phyloP scores from a whole-genome alignment of 2,329 filamentous ascomycete genomes.

The Parafenestella ontariensis region DNA sequence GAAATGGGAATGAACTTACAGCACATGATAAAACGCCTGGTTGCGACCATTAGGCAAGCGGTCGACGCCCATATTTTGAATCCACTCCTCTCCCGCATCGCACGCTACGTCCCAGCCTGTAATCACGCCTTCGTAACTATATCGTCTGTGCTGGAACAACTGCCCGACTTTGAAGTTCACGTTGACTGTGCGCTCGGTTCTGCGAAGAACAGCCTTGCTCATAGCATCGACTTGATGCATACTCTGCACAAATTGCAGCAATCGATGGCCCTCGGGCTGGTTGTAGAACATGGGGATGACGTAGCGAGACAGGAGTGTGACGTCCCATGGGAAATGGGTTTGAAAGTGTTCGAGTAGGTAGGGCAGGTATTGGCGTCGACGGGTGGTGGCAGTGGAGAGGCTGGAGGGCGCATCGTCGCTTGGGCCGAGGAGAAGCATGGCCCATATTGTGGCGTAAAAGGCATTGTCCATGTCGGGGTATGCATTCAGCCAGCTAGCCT shows the following conservation, averaged over 20 bases:
- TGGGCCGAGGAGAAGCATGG: constrained; percentile 55
- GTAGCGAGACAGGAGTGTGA: constrained; percentile 72
- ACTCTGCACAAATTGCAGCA: constrained; percentile 62
- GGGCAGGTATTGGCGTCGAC: constrained; percentile 65
- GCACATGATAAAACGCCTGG: constrained; percentile 83
- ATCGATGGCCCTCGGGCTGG: constrained; percentile 60
- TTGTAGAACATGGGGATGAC: constrained; percentile 67
- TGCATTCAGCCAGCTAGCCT: constrained; percentile 33
- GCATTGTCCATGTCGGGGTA: constrained; percentile 63
- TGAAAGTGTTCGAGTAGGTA: constrained; percentile 70
- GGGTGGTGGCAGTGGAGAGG: constrained; percentile 32
- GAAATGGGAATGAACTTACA: constrained; percentile 68
- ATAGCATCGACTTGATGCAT: constrained; percentile 65
- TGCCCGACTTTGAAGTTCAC: constrained; percentile 68
- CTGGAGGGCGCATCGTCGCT: constrained; percentile 32
- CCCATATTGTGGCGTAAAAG: constrained; percentile 78
- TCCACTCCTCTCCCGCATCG: constrained; percentile 67
- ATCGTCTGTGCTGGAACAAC: constrained; percentile 82
- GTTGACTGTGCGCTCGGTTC: constrained; percentile 17
- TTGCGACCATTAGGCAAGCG: constrained; percentile 62
- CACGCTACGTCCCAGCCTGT: constrained; percentile 81
- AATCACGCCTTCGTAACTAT: constrained; percentile 80
- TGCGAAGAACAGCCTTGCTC: constrained; percentile 50
- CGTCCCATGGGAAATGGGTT: constrained; percentile 73
- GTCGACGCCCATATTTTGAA: constrained; percentile 69